Evolutionary conservation across 768 basidiomycete species (phyloP), one percentile per base, ranked within the genome.

Genomic region (Serendipita sp.): DNA sequence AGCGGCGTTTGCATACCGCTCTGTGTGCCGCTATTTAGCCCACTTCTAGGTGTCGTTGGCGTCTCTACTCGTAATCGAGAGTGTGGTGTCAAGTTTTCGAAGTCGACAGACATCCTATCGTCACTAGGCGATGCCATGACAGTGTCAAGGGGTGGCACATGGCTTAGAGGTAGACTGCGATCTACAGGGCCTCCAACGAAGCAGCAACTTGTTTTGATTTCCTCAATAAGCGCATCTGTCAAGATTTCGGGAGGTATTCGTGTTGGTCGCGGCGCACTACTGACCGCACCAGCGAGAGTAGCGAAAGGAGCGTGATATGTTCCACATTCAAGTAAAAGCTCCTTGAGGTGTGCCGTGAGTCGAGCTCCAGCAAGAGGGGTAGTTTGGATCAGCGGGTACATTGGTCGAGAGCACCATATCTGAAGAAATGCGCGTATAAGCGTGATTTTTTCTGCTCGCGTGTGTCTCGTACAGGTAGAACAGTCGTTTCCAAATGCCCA

Each of bases 401-500:
- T 75, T 0, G 95, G 95, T 45, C 95, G 78, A 3, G 93, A 86
- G 35, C 89, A 85, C 70, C 86, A 95, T 68, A 97, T 90, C 95
- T 98, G 70, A 4, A 32, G 10, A 11, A 13, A 3, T 18, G 34
- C 48, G 30, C 8, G 41, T 37, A 65, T 15, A 35, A 60, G 5
- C 30, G 58, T 32, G 10, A 44, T 35, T 3, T 53, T 45, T 15
- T 64, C 11, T 3, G 28, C 35, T 13, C n/a, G 13, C 15, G 3
- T 28, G 5, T 3, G 38, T 41, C 38, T 75, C 88, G 64, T 69
- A 95, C 95, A 0, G 96, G 93, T 24, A 97, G 78, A 3, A 84
- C 84, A 3, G 86, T 86, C 0, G 92, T 89, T 73, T 98, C 96
- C 2, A 95, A 79, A 72, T 95, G 86, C 1, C 96, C 96, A 68